Evolutionary conservation across 164 flowering plant genomes (phyloP), one percentile per base, ranked within the genome.

Genomic region (Protea cynaroides): DNA sequence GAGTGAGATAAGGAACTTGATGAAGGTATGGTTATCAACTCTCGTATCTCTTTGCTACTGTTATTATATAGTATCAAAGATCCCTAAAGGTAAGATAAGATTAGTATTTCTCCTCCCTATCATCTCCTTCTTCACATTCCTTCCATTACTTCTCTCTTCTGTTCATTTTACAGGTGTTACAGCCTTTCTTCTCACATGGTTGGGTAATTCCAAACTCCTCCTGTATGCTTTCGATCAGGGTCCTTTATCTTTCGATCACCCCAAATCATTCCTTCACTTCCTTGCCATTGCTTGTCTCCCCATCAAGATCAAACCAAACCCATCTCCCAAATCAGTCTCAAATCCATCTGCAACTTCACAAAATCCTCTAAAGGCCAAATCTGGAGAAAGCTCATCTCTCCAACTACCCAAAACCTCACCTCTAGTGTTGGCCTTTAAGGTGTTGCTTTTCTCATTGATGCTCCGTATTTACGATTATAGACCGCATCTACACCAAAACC

Each of bases 141-240:
- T 79, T 10, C 83, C 84, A 19, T 47, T 74, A 17, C 13, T 1
- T 8, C 67, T 80, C 51, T 40, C 72, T 11, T 19, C 57, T 46
- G 40, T 67, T 43, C 55, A 54, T 54, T 57, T 76, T 8, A 8
- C 47, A 4, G 62, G 46, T 25, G 0, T 63, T 65, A 71, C 73
- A 4, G 59, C 69, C 21, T 76, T 81, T 66, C 72, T 46, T 54
- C 24, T 78, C 46, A 52, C 76, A 1, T 83, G 83, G 82, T 64
- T 80, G 2, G 72, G 68, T 64, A 76, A 69, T 57, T 78, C 73
- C 75, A 80, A 72, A 64, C 83, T 82, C 59, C 72, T 80, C 55
- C 82, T 78, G 66, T 71, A 69, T 64, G 56, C 75, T 58, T 79
- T 76, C 58, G 69, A 63, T 59, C 64, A 14, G 19, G 38, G 60